Conservation (phyloP, 805 yeast genomes). For the Jamesozyma gamospora region DNA sequence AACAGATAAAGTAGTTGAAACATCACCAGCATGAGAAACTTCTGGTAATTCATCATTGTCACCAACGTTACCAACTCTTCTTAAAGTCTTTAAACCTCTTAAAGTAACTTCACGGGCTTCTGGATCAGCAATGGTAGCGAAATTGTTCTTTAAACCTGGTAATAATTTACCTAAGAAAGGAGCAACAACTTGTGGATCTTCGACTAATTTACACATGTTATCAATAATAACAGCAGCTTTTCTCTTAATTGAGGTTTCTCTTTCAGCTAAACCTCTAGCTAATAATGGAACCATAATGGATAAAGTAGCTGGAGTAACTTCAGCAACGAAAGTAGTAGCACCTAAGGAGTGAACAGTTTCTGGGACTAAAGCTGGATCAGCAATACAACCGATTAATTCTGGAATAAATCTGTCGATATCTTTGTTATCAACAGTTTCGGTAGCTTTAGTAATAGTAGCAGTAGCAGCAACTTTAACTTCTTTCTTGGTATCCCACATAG, state of each 20-base stretch:
- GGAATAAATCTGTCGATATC: slow-evolving; percentile 99
- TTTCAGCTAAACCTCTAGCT: slow-evolving; percentile 99
- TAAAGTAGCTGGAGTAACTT: slow-evolving; percentile 98
- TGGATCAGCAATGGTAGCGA: slow-evolving; percentile 97
- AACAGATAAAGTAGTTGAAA: slow-evolving; percentile 73
- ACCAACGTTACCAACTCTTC: slow-evolving; percentile 97
- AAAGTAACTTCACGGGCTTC: slow-evolving; percentile 98
- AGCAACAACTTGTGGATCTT: slow-evolving; percentile 99
- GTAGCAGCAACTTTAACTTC: slow-evolving; percentile 97
- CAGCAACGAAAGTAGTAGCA: slow-evolving; percentile 99
- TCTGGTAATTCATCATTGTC: slow-evolving; percentile 88
- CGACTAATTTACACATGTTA: slow-evolving; percentile 99
- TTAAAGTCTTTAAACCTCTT: slow-evolving; percentile 94
- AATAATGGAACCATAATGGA: slow-evolving; percentile 98
- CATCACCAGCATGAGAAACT: slow-evolving; percentile 98
- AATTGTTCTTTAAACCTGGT: slow-evolving; percentile 93
- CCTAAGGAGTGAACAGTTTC: slow-evolving; percentile 98
- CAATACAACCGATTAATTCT: slow-evolving; percentile 91
- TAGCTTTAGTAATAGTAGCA: slow-evolving; percentile 88
- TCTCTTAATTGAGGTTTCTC: slow-evolving; percentile 99
- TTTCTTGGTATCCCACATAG: slow-evolving; percentile 99
- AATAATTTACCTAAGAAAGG: slow-evolving; percentile 92
- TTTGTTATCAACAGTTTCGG: slow-evolving; percentile 98
- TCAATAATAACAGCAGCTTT: slow-evolving; percentile 99
- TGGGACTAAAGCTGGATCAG: slow-evolving; percentile 94